Evolutionary conservation across 768 basidiomycete species (phyloP).

Genomic region (Tulasnella sp.): DNA sequence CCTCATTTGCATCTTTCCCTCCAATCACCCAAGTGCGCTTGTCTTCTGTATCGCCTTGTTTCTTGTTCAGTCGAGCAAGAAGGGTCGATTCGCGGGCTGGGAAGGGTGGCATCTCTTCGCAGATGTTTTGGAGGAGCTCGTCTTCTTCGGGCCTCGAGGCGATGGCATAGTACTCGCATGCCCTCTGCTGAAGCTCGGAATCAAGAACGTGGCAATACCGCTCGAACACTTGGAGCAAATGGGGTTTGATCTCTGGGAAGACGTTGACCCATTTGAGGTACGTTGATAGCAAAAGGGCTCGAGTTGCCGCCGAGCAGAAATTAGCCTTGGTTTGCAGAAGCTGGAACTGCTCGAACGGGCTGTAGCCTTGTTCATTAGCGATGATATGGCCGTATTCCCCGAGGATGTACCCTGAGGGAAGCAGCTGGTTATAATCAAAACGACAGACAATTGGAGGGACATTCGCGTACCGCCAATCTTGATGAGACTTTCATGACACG

Average conservation of each 20-base stretch:
- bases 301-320: constrained; percentile 84
- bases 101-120: constrained; percentile 99
- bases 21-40: constrained; percentile 94
- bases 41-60: constrained; percentile 87
- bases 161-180: constrained; percentile 92
- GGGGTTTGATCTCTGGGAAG: constrained; percentile 95
- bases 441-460: background rate
- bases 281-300: constrained; percentile 87
- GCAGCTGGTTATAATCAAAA: background rate
- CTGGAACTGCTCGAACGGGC: constrained; percentile 90
- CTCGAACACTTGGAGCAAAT: constrained; percentile 90
- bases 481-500: constrained; percentile 86
- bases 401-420: constrained; percentile 71
- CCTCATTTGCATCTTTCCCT: constrained; percentile 84
- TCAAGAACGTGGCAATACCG: constrained; percentile 97
- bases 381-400: constrained; percentile 98
- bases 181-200: constrained; percentile 93
- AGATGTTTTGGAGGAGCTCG: constrained; percentile 85
- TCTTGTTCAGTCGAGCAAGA: constrained; percentile 76
- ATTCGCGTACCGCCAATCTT: constrained; percentile 77
- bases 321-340: constrained; percentile 90
- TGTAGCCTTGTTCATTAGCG: constrained; percentile 89
- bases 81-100: constrained; percentile 90
- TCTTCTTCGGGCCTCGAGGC: constrained; percentile 82
- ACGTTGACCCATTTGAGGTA: constrained; percentile 99